Evolutionary conservation across 2,329 filamentous ascomycete species (phyloP), one percentile per base, ranked within the genome.

Genomic region (Penicillium griseofulvum): DNA sequence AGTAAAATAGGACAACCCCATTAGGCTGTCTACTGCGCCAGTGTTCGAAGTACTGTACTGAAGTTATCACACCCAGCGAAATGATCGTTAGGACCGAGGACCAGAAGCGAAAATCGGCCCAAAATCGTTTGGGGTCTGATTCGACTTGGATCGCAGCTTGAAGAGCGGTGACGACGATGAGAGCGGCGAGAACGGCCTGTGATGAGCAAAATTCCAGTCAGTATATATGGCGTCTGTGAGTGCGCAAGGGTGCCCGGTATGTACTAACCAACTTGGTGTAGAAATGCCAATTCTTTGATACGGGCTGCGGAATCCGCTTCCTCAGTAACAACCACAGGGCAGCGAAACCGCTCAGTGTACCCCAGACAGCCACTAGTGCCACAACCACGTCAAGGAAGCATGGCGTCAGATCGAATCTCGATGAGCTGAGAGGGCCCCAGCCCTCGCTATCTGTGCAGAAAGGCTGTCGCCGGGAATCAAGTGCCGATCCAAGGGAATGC

Each of bases 331-430:
- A 90, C 85, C 87, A 93, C 39, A 96, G 77, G 29, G 93, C 91
- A 43, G 86, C 81, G 8, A 86, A 81, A 55, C 94, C 94, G 60
- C 87, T 82, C 24, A 97, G 52, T 24, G 97, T 80, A 16, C 93
- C 92, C 77, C 88, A 95, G 14, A 81, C 81, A 9, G 90, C 90
- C 28, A 96, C 89, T 1, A 82, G 77, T 33, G 89, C 85, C 56
- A 97, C 84, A 85, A 90, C 92, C 22, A 96, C 84, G 72, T 99
- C 95, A 67, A 97, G 86, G 71, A 99, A 99, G 79, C 94, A 99
- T 38, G 94, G 93, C 16, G 94, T 97, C 68, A 99, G 91, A 77
- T 99, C 94, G 75, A 91, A 97, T 72, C 93, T 83, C 63, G 86
- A 81, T 34, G 87, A 86, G 75, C 91, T 97, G 71, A 99, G 71